Conservation (phyloP, 495 filamentous ascomycete species). For the Glutinoglossum americanum region DNA sequence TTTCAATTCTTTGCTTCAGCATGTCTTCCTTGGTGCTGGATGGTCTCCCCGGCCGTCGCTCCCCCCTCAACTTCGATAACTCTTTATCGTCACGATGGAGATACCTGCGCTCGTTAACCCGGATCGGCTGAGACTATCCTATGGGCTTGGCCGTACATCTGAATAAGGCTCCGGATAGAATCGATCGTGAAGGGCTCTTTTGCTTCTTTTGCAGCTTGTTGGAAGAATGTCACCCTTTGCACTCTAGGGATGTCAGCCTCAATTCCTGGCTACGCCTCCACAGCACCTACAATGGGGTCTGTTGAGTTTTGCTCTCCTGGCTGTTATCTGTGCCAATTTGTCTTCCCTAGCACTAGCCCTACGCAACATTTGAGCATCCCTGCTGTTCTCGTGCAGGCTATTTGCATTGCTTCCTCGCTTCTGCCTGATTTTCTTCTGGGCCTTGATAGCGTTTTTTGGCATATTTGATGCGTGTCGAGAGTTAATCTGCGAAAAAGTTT, state of each 20-base stretch:
- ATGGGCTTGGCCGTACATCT: neutral
- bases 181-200: conserved; percentile 4
- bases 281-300: conserved; percentile 37
- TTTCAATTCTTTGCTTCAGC: conserved; percentile 43
- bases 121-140: neutral
- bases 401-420: conserved; percentile 45
- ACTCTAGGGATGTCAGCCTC: conserved; percentile 23
- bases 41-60: conserved; percentile 64
- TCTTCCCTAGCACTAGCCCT: conserved; percentile 54
- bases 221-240: conserved; percentile 49
- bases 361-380: conserved; percentile 55
- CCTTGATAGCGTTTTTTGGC: conserved; percentile 55
- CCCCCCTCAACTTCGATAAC: conserved; percentile 45
- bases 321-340: conserved; percentile 42
- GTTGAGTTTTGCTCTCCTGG: conserved; percentile 40
- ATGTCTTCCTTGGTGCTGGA: conserved; percentile 55
- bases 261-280: neutral
- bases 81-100: conserved; percentile 64
- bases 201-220: conserved; percentile 34
- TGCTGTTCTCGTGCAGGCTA: conserved; percentile 61
- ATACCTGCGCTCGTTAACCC: conserved; percentile 25
- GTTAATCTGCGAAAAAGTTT: no score
- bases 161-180: neutral
- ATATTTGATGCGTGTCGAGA: conserved; percentile 26
- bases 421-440: conserved; percentile 67